Evolutionary conservation across 2,329 filamentous ascomycete species (phyloP).

Genomic region (Calonectria montana): DNA sequence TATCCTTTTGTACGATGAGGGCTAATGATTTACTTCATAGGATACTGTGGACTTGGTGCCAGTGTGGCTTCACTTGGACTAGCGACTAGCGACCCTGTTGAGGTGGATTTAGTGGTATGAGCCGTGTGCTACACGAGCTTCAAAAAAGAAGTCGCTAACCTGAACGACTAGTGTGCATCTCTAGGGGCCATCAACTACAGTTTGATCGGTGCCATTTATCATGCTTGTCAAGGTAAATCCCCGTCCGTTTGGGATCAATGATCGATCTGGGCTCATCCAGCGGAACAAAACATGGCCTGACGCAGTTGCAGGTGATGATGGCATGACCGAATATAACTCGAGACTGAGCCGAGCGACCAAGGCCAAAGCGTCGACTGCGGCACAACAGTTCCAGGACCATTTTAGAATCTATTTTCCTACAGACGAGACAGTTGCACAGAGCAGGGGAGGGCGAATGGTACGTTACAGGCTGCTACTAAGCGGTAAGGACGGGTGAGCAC

Average conservation of each 20-base stretch:
- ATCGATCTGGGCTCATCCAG: constrained; percentile 31
- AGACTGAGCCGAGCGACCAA: constrained; percentile 47
- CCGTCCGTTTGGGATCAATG: constrained; percentile 17
- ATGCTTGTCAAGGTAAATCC: constrained; percentile 64
- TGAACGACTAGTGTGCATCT: constrained; percentile 73
- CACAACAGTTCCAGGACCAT: constrained; percentile 53
- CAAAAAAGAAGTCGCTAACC: constrained; percentile 31
- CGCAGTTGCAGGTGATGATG: constrained; percentile 46
- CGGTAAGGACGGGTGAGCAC: constrained; percentile 28
- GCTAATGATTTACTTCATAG: constrained; percentile 53
- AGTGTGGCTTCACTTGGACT: constrained; percentile 75
- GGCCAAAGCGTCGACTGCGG: constrained; percentile 33
- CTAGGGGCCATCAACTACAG: constrained; percentile 79
- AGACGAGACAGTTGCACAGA: constrained; percentile 72
- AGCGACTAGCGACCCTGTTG: constrained; percentile 62
- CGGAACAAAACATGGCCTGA: constrained; percentile 18
- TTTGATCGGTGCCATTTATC: constrained; percentile 70
- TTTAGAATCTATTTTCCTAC: constrained; percentile 88
- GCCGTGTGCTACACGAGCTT: constrained; percentile 27
- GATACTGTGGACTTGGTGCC: constrained; percentile 78
- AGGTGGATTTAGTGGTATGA: constrained; percentile 79
- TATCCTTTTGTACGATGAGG: constrained; percentile 25
- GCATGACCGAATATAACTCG: constrained; percentile 58
- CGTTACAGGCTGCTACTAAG: constrained; percentile 39
- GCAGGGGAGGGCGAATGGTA: constrained; percentile 71